phyloP scores from a whole-genome alignment of 306 rosid genomes.

The Comarum palustre region DNA sequence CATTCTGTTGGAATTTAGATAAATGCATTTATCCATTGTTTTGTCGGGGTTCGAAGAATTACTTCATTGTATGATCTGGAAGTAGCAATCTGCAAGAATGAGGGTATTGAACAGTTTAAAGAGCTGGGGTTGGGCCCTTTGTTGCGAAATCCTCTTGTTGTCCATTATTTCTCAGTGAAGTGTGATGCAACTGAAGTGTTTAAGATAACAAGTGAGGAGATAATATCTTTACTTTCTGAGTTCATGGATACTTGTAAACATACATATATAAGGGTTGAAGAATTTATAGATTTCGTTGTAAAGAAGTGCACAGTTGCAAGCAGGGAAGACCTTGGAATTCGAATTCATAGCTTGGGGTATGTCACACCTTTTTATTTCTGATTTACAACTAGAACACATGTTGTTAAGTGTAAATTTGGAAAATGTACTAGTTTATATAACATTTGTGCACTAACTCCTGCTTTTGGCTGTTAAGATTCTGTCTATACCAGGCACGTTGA shows the following conservation, averaged over 20 bases:
- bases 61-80: constrained; percentile 74
- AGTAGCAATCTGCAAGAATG: constrained; percentile 68
- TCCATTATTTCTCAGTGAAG: constrained; percentile 59
- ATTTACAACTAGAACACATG: not conserved
- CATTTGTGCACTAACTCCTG: not conserved
- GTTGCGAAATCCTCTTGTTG: constrained; percentile 67
- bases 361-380: constrained; percentile 27
- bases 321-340: constrained; percentile 74
- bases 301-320: constrained; percentile 39
- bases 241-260: constrained; percentile 28
- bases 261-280: constrained; percentile 43
- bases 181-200: constrained; percentile 47
- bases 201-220: constrained; percentile 56
- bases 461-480: not conserved
- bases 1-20: constrained; percentile 46
- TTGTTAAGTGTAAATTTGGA: not conserved
- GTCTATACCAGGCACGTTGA: not conserved
- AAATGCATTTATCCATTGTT: constrained; percentile 88
- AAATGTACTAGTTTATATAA: not conserved
- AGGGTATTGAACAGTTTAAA: constrained; percentile 60
- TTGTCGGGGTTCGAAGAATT: constrained; percentile 67
- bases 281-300: constrained; percentile 69
- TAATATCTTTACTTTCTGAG: constrained; percentile 30
- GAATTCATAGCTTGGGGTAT: constrained; percentile 75
- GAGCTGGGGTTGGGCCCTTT: constrained; percentile 80